A percentile compares a stretch with the other conserved stretches of the same genome.
phyloP scores from a whole-genome alignment of 768 basidiomycete genomes.

The Galerina marginata region DNA sequence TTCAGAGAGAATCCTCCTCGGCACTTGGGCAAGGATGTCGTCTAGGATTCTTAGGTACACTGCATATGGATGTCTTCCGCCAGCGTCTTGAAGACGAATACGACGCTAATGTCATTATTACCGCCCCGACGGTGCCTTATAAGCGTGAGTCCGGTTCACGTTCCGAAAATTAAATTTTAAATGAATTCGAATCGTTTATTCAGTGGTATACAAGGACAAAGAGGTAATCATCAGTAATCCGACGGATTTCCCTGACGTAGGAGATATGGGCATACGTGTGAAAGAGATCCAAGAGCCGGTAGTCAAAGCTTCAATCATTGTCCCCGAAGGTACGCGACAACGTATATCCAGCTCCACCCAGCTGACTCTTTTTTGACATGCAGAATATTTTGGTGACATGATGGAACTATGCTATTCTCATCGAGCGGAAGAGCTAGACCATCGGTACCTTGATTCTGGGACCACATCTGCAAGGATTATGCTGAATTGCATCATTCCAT shows the following conservation, averaged over 20 bases:
- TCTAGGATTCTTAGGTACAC: slow-evolving; percentile 91
- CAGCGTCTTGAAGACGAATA: slow-evolving; percentile 98
- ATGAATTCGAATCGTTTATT: slow-evolving; percentile 9
- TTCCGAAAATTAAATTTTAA: slow-evolving; percentile 1
- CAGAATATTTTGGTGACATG: slow-evolving; percentile 94
- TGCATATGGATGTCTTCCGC: slow-evolving; percentile 97
- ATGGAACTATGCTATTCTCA: slow-evolving; percentile 92
- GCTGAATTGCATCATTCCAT: slow-evolving; percentile 81
- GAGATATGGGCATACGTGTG: slow-evolving; percentile 64
- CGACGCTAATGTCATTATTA: slow-evolving; percentile 92
- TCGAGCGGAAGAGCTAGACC: slow-evolving; percentile 83
- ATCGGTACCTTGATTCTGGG: slow-evolving; percentile 78
- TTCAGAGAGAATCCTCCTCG: slow-evolving; percentile 90
- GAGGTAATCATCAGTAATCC: slow-evolving; percentile 85
- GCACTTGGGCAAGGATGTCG: slow-evolving; percentile 96
- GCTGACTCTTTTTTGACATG: not conserved
- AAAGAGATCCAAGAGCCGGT: slow-evolving; percentile 89
- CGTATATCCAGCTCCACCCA: not conserved
- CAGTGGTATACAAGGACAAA: slow-evolving; percentile 76
- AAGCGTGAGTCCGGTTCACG: slow-evolving; percentile 55
- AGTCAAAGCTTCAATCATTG: slow-evolving; percentile 92
- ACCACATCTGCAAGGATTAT: slow-evolving; percentile 70
- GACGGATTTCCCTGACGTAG: slow-evolving; percentile 89
- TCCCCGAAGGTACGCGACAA: slow-evolving; percentile 74
- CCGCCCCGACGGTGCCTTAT: slow-evolving; percentile 95